These are phyloP conservation scores for Mycocentrospora acerina DNA, from an alignment of 2,329 filamentous ascomycete species.

Conservation along the genomic window DNA sequence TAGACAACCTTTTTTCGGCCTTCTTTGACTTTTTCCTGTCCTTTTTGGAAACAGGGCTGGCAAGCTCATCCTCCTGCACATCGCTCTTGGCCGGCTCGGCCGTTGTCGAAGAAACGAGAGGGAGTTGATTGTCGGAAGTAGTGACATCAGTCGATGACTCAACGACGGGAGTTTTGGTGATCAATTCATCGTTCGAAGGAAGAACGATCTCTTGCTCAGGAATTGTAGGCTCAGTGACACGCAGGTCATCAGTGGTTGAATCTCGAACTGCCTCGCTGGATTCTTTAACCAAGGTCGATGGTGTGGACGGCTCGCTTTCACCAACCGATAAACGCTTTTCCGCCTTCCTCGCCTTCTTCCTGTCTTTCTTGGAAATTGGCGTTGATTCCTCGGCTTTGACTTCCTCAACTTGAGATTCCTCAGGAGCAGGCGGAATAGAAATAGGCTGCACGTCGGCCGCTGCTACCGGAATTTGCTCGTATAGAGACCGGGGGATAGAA, in stretches of 20 bases:
- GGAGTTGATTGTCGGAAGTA: neutral
- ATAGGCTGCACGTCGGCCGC: neutral
- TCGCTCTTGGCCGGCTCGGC: neutral
- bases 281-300: slow-evolving; percentile 7
- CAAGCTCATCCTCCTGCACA: neutral
- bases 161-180: neutral
- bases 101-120: neutral
- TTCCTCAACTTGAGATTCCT: slow-evolving; percentile 1
- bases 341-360: slow-evolving; percentile 14
- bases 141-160: neutral
- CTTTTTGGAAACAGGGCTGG: slow-evolving; percentile 1
- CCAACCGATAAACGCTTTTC: slow-evolving; percentile 14
- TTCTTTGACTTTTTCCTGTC: neutral
- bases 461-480: slow-evolving; percentile 2
- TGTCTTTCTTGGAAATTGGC: slow-evolving; percentile 19
- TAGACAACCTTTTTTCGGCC: too few relatives aligned
- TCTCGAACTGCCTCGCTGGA: slow-evolving; percentile 4
- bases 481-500: slow-evolving; percentile 1
- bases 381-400: slow-evolving; percentile 7
- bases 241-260: neutral
- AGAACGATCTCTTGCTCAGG: neutral
- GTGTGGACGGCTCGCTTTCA: slow-evolving; percentile 7
- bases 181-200: neutral
- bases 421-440: neutral
- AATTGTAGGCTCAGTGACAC: neutral